Evolutionary conservation across 306 rosid genomes (phyloP).

Genomic region (Vigna unguiculata): DNA sequence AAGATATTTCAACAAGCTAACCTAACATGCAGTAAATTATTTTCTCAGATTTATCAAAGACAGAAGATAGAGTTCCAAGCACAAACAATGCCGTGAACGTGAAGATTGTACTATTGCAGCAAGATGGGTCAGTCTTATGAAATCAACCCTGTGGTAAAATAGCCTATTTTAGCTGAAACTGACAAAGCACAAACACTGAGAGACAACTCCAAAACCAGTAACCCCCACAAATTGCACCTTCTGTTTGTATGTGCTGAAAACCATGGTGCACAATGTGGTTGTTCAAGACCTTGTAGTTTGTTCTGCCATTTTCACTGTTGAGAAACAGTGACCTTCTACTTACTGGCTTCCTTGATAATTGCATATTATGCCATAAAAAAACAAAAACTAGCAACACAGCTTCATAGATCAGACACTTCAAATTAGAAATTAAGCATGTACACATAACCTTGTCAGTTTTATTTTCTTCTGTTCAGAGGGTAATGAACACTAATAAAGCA

Average conservation of each 20-base stretch:
- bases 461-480: conserved; percentile 49
- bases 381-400: background rate
- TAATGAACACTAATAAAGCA: conserved; percentile 33
- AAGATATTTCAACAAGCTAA: background rate
- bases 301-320: conserved; percentile 27
- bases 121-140: conserved; percentile 37
- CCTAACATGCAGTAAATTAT: conserved; percentile 16
- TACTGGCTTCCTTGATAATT: conserved; percentile 14
- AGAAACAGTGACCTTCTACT: background rate
- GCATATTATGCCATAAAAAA: conserved; percentile 27
- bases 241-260: conserved; percentile 4
- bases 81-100: conserved; percentile 36
- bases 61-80: conserved; percentile 20
- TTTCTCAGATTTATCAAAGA: conserved; percentile 31
- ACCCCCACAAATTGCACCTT: conserved; percentile 36
- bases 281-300: background rate
- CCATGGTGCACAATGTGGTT: background rate
- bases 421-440: conserved; percentile 37
- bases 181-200: conserved; percentile 22
- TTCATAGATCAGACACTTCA: conserved; percentile 9
- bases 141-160: conserved; percentile 9
- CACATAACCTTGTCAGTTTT: conserved; percentile 37
- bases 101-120: conserved; percentile 30
- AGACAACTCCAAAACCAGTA: conserved; percentile 21
- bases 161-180: conserved; percentile 27